A percentile compares a stretch with the other conserved stretches of the same genome.
These are phyloP conservation scores for Pleurotus cornucopiae DNA, from an alignment of 768 basidiomycete genomes.

Conservation along the genomic window DNA sequence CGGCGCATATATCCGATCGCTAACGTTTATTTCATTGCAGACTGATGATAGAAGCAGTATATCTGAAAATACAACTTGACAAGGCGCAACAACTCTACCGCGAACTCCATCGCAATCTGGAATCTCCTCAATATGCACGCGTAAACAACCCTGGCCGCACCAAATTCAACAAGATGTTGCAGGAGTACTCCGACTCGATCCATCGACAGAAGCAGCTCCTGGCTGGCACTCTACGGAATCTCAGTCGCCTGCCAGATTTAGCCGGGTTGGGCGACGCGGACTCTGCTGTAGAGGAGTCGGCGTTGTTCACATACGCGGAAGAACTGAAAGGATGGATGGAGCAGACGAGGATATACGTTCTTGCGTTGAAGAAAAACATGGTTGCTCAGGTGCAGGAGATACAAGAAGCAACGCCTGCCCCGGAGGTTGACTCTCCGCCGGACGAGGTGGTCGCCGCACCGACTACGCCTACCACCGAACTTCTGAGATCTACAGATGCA, in stretches of 20 bases:
- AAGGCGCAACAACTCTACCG: not conserved
- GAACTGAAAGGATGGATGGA: not conserved
- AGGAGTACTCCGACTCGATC: not conserved
- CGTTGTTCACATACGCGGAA: not conserved
- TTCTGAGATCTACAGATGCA: too few relatives aligned
- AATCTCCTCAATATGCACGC: not conserved
- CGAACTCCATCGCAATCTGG: not conserved
- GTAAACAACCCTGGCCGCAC: not conserved
- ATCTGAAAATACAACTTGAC: not conserved
- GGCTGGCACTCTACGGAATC: not conserved
- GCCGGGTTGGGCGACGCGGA: not conserved
- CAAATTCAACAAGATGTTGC: not conserved
- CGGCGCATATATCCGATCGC: not conserved
- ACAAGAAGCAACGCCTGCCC: too few relatives aligned
- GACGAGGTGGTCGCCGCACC: too few relatives aligned
- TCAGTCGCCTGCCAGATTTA: not conserved
- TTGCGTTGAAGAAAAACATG: not conserved
- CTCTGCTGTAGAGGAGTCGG: not conserved
- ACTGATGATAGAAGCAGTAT: not conserved
- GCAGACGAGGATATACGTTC: not conserved
- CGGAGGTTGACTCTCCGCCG: too few relatives aligned
- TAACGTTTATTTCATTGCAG: not conserved
- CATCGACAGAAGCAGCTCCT: not conserved
- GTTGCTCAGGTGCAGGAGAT: too few relatives aligned
- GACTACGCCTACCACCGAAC: too few relatives aligned